Conservation (phyloP, 2,329 filamentous ascomycete species). For the Fusarium subtropicale region DNA sequence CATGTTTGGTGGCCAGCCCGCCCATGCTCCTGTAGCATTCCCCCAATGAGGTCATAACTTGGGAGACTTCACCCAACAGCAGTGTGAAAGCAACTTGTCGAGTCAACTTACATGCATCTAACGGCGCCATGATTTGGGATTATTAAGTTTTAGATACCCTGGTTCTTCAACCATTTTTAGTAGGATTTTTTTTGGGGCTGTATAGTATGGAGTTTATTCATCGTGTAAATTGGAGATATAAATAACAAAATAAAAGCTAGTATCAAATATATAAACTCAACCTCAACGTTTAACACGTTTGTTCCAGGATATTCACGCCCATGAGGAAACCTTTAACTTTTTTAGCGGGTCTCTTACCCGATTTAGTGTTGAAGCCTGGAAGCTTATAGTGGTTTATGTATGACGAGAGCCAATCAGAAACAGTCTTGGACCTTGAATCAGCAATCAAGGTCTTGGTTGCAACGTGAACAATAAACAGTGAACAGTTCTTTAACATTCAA, state of each 20-base stretch:
- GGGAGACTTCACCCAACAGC: not conserved
- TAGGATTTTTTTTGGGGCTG: conserved; percentile 12
- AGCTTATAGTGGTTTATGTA: conserved; percentile 19
- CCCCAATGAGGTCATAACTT: conserved; percentile 31
- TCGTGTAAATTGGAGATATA: not conserved
- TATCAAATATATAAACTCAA: not conserved
- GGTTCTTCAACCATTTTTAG: conserved; percentile 26
- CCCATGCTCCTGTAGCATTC: conserved; percentile 40
- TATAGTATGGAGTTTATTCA: conserved; percentile 29
- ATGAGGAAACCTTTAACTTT: not conserved
- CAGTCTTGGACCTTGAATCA: not conserved
- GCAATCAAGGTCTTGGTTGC: not conserved
- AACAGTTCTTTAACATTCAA: not conserved
- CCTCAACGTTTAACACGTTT: not conserved
- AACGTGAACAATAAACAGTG: conserved; percentile 13
- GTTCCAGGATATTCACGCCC: not conserved
- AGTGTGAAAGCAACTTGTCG: conserved; percentile 2
- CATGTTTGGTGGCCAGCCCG: conserved; percentile 52
- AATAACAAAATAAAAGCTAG: conserved; percentile 1
- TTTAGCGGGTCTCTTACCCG: conserved; percentile 15
- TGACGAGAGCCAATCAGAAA: conserved; percentile 23
- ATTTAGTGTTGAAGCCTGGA: conserved; percentile 41
- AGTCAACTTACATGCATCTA: conserved; percentile 37
- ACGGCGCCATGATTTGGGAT: conserved; percentile 40
- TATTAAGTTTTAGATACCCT: conserved; percentile 47